Evolutionary conservation across 2,329 filamentous ascomycete species (phyloP).

Genomic region (Paraphoma sp.): DNA sequence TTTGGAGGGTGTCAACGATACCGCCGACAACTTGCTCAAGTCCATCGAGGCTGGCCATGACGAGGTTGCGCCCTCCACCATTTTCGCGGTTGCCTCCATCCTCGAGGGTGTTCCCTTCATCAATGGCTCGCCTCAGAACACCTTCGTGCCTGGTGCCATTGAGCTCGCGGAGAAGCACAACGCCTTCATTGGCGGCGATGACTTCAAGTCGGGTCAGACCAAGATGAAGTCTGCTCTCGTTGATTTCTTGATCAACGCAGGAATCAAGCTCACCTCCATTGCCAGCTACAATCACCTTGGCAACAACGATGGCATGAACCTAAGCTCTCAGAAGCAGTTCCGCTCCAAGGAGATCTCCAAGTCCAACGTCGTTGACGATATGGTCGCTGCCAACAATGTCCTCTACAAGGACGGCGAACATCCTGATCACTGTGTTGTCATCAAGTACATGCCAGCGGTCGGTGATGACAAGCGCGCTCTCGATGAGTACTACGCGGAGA

Average conservation of each 20-base stretch:
- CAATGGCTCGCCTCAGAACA: constrained; percentile 99
- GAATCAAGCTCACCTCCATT: constrained; percentile 98
- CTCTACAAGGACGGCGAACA: constrained; percentile 93
- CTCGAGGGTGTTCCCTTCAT: constrained; percentile 92
- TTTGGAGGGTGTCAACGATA: constrained; percentile 90
- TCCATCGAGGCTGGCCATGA: constrained; percentile 85
- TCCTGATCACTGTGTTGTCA: constrained; percentile 97
- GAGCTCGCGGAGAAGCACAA: constrained; percentile 85
- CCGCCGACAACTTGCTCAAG: constrained; percentile 88
- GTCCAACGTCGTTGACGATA: constrained; percentile 98
- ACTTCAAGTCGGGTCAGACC: constrained; percentile 99
- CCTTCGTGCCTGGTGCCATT: constrained; percentile 92
- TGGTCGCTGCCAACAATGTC: constrained; percentile 94
- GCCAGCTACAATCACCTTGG: constrained; percentile 99
- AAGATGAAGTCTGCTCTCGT: constrained; percentile 99
- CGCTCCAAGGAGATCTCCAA: constrained; percentile 99
- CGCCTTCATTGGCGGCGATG: constrained; percentile 94
- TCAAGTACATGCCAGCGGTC: constrained; percentile 99
- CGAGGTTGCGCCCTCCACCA: constrained; percentile 92
- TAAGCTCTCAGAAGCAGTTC: constrained; percentile 97
- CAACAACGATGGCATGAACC: constrained; percentile 99
- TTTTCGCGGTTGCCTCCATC: constrained; percentile 95
- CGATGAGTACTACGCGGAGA: constrained; percentile 99
- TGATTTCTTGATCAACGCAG: constrained; percentile 97
- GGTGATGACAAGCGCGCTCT: constrained; percentile 99